A percentile compares a stretch with the other conserved stretches of the same genome.
These are phyloP conservation scores for Solanum okadae DNA, from an alignment of 257 asterid species.

Conservation along the genomic window DNA sequence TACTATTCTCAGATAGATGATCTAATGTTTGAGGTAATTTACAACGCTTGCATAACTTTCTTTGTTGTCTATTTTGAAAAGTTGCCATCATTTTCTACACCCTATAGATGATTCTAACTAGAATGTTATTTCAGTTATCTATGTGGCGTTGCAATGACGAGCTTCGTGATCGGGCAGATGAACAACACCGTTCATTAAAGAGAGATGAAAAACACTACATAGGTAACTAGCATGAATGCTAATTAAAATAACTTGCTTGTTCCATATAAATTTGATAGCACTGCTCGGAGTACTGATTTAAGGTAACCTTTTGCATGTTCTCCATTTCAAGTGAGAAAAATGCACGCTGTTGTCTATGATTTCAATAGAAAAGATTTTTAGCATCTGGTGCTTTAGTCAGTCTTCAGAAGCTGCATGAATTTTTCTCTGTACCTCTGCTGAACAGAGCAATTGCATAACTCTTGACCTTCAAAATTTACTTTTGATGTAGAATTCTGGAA, in stretches of 20 bases:
- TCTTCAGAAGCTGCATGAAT: neutral
- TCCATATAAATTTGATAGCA: neutral
- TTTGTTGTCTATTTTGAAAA: neutral
- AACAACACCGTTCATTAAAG: slow-evolving; percentile 17
- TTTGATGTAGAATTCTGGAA: slow-evolving; percentile 38
- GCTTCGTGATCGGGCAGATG: slow-evolving; percentile 32
- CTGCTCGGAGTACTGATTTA: neutral
- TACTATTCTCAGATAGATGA: slow-evolving; percentile 92
- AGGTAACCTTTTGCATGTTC: neutral
- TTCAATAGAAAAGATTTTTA: neutral
- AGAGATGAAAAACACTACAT: slow-evolving; percentile 40
- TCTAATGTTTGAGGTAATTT: slow-evolving; percentile 83
- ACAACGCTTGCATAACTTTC: neutral
- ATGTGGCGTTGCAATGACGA: slow-evolving; percentile 54
- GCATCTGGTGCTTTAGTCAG: neutral
- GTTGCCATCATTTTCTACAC: neutral
- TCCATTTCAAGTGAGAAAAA: neutral
- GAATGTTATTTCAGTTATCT: slow-evolving; percentile 19
- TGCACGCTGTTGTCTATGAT: neutral
- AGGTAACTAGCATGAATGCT: slow-evolving; percentile 7
- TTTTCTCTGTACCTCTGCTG: neutral
- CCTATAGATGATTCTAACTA: neutral
- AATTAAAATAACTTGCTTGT: neutral
- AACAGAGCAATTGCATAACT: neutral
- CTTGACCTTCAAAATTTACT: neutral